Percentiles rank a stretch among this genome's conserved stretches.
Conservation (phyloP, 192 early-diverging fungal genomes). For the Endogone sp. region DNA sequence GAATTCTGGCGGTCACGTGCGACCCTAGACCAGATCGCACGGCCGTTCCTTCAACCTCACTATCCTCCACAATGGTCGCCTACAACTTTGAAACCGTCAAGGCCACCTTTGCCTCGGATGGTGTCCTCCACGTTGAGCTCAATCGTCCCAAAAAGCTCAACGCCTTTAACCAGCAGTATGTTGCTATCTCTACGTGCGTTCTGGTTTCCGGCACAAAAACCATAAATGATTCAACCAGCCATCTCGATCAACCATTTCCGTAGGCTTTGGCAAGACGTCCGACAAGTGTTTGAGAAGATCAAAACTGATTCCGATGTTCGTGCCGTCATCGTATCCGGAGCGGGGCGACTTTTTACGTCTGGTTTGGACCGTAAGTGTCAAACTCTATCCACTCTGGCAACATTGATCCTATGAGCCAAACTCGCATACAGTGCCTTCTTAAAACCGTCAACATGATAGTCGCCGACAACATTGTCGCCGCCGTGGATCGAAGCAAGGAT, state of each 20-base stretch:
- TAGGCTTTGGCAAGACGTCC: conserved; percentile 67
- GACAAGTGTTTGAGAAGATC: conserved; percentile 54
- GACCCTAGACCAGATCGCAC: no score
- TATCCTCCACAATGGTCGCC: conserved; percentile 23
- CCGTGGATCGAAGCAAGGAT: conserved; percentile 6
- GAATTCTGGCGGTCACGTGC: no score
- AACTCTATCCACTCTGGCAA: no score
- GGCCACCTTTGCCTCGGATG: conserved; percentile 47
- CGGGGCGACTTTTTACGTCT: conserved; percentile 79
- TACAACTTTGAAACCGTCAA: conserved; percentile 61
- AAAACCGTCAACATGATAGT: conserved; percentile 1
- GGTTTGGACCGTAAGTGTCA: conserved; percentile 78
- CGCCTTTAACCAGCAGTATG: conserved; percentile 65
- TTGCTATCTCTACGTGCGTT: conserved; percentile 10
- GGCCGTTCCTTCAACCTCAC: no score
- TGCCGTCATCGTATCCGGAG: conserved; percentile 73
- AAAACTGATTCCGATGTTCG: conserved; percentile 64
- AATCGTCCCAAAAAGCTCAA: conserved; percentile 83
- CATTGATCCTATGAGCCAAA: no score
- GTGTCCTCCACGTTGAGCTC: conserved; percentile 78
- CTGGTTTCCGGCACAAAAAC: conserved; percentile 3
- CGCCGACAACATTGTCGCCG: conserved; percentile 4
- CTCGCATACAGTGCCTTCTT: no score
- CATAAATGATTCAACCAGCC: neutral
- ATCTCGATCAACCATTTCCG: no score